Base-by-base conservation (phyloP, 352 stramenopile genomes). In the Phytophthora nicotianae region DNA sequence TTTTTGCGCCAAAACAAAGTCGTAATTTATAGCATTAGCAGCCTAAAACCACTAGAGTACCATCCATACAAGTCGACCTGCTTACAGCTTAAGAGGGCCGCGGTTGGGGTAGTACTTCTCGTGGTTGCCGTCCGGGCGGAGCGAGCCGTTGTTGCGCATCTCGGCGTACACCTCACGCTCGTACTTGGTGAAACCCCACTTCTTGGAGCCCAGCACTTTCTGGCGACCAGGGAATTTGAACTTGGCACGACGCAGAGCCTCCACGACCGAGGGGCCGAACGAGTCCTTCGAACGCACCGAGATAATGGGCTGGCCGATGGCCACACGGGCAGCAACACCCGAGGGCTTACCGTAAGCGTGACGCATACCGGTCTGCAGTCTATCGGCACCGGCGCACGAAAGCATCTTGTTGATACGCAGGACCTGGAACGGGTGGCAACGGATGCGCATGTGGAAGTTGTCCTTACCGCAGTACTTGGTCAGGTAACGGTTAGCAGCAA, bases 351-450 rank as follows among this genome's bases (percentile, higher is more conserved):
- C 98, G 90, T 99, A 99, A 20, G 97, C 98, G 90, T 99, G 96
- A 83, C 98, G 93, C 98, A 99, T 99, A 81, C 98, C 98, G 53
- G 90, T 98, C 67, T 98, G 93, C 42, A 98, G 88, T 75, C 97
- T 86, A 99, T 99, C 98, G 65, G 98, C 98, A 84, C 98, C 98
- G 70, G 98, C 98, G 82, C 98, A 99, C 65, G 95, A 99, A 97
- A 99, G 93, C 98, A 99, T 99, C 83, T 99, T 99, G 83, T 99
- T 99, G 79, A 99, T 98, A 89, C 98, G 95, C 50, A 99, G 83
- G 41, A 99, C 97, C 74, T 99, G 97, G 91, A 98, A 99, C 48
- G 98, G 98, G 80, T 99, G 98, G 72, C 96, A 97, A 59, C 97
- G 91, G 55, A 99, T 98, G 63, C 97, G 96, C 81, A 99, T 99